Evolutionary conservation across 768 basidiomycete genomes (phyloP).

Genomic region (Panaeolus papilionaceus): DNA sequence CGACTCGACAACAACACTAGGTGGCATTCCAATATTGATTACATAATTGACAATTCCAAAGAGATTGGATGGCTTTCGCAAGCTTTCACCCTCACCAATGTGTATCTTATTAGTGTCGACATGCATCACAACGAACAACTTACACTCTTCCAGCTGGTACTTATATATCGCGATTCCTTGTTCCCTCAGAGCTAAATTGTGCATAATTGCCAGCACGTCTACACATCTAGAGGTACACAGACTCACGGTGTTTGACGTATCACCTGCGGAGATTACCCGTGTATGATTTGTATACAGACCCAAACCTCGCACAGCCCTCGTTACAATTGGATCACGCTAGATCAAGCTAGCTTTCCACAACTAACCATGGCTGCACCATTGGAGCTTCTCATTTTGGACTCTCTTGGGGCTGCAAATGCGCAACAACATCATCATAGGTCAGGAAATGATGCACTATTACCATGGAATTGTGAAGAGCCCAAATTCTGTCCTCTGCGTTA

Average conservation of each 20-base stretch:
- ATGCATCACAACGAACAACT: no score
- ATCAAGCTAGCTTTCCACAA: background rate
- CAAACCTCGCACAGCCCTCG: constrained; percentile 2
- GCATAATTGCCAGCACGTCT: background rate
- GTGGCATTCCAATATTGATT: no score
- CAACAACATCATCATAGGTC: background rate
- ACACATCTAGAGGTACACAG: background rate
- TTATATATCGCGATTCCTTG: no score
- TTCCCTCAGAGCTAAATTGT: background rate
- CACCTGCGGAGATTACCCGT: constrained; percentile 13
- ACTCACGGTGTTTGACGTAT: constrained; percentile 5
- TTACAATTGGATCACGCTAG: background rate
- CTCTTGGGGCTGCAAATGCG: background rate
- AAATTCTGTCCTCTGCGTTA: background rate
- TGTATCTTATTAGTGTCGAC: no score
- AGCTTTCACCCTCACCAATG: no score
- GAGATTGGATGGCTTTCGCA: no score
- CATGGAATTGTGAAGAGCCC: background rate
- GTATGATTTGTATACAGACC: background rate
- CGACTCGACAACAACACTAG: no score
- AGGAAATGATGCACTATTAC: background rate
- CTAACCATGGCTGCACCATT: background rate
- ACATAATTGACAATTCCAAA: no score
- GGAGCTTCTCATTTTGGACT: background rate
- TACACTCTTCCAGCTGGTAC: no score